phyloP scores from a whole-genome alignment of 2,329 filamentous ascomycete species.

The Fusarium lyarnte region DNA sequence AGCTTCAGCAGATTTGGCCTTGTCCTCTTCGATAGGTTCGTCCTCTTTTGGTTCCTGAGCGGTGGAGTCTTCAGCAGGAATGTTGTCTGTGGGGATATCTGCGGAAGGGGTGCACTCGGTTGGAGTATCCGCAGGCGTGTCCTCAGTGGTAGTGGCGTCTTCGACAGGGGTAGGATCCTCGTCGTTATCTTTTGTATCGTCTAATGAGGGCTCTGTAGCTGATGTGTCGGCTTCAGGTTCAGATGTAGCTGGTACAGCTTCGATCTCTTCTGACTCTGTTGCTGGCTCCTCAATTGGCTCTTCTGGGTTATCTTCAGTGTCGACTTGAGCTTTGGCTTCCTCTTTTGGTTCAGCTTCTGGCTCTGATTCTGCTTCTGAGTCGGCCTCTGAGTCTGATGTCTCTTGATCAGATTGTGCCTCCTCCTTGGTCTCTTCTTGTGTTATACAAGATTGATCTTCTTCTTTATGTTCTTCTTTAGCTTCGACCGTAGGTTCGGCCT shows the following conservation, averaged over 20 bases:
- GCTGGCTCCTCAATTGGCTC: conserved; percentile 1
- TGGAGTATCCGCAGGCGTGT: conserved; percentile 10
- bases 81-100: conserved; percentile 11
- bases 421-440: conserved; percentile 9
- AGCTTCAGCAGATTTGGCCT: conserved; percentile 6
- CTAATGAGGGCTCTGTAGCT: conserved; percentile 5
- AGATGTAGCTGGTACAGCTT: background rate
- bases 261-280: background rate
- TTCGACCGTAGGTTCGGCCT: conserved; percentile 17
- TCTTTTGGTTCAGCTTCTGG: background rate
- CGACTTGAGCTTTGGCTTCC: conserved; percentile 1
- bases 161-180: conserved; percentile 16
- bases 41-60: conserved; percentile 10
- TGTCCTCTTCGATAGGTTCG: conserved; percentile 12
- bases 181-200: conserved; percentile 15
- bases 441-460: conserved; percentile 4
- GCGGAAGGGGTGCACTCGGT: conserved; percentile 12
- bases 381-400: background rate
- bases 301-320: conserved; percentile 4
- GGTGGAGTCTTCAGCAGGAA: conserved; percentile 8
- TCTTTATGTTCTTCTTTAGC: conserved; percentile 15
- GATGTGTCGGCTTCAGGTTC: conserved; percentile 8
- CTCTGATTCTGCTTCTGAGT: background rate
- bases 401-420: background rate
- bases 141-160: conserved; percentile 17